Evolutionary conservation across 768 basidiomycete species (phyloP).

Genomic region (Lenzites betulinus): DNA sequence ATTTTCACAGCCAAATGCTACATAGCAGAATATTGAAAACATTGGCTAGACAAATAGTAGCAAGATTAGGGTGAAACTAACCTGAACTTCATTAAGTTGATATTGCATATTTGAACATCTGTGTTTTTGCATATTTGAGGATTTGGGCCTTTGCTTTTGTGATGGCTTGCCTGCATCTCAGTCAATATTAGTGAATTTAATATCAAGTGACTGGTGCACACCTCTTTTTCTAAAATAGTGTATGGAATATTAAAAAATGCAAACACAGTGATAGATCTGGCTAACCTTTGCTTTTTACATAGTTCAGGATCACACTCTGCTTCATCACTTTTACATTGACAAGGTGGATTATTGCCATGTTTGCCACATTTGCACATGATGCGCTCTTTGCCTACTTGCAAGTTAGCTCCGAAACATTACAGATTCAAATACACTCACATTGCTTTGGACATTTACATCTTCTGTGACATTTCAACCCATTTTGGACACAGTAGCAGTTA

Average conservation of each 20-base stretch:
- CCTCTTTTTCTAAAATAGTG: neutral
- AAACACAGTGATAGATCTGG: neutral
- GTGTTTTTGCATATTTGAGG: neutral
- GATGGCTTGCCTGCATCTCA: too few species aligned
- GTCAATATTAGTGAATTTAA: too few species aligned
- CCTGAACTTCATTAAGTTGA: too few species aligned
- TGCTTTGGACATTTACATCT: conserved; percentile 3
- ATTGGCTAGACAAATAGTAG: too few species aligned
- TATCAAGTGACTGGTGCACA: too few species aligned
- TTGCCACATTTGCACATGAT: too few species aligned
- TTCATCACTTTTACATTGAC: neutral
- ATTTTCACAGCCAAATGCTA: conserved; percentile 35
- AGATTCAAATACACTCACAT: neutral
- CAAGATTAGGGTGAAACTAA: too few species aligned
- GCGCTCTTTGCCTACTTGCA: neutral
- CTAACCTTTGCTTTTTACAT: neutral
- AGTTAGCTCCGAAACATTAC: neutral
- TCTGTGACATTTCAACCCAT: neutral
- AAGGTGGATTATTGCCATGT: neutral
- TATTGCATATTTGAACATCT: too few species aligned
- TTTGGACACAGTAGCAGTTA: neutral
- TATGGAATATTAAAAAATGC: neutral
- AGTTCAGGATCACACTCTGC: conserved; percentile 8
- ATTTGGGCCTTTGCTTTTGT: too few species aligned
- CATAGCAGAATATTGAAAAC: neutral